Evolutionary conservation across 2,329 filamentous ascomycete genomes (phyloP), one percentile per base, ranked within the genome.

Genomic region (Aurifilum marmelostoma): DNA sequence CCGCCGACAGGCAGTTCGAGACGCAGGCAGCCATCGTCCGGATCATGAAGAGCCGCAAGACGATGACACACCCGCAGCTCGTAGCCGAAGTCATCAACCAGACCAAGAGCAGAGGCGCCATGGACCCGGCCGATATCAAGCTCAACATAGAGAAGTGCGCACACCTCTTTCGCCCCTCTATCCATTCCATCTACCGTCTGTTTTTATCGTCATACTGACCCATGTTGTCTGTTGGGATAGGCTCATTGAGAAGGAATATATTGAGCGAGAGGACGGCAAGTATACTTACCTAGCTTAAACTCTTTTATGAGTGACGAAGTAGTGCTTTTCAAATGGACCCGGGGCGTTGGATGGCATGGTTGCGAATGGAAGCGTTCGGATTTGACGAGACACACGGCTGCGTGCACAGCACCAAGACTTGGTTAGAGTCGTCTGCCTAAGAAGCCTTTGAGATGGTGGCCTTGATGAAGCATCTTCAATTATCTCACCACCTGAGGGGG

Each of bases 1-100:
- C 90, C 0, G 91, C 92, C 65, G 96, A 99, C 77, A 85, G 96
- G 64, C 93, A 97, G 76, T 97, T 97, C 75, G 97, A 99, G 82
- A 97, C 94, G 0, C 96, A 99, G 79, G 96, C 96, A 0, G 95
- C 96, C 0, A 97, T 99, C 76, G 96, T 99, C 71, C 85, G 96
- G 24, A 97, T 99, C 76, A 94, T 99, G 92, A 99, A 99, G 88
- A 92, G 90, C 73, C 87, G 93, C 73, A 97, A 97, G 87, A 87
- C 82, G 11, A 94, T 98, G 80, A 89, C 88, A 5, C 95, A 98
- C 77, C 85, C 88, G n/a, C 92, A 97, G 78, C 82, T 99, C 34
- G 92, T 98, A 27, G 90, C 91, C 2, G 94, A 98, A 82, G 94
- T 97, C 24, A 97, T 99, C 76, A 92, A 91, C 75, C 89, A 95